These are phyloP conservation scores for Fusarium xyrophilum DNA, from an alignment of 2,329 filamentous ascomycete genomes.

Conservation along the genomic window DNA sequence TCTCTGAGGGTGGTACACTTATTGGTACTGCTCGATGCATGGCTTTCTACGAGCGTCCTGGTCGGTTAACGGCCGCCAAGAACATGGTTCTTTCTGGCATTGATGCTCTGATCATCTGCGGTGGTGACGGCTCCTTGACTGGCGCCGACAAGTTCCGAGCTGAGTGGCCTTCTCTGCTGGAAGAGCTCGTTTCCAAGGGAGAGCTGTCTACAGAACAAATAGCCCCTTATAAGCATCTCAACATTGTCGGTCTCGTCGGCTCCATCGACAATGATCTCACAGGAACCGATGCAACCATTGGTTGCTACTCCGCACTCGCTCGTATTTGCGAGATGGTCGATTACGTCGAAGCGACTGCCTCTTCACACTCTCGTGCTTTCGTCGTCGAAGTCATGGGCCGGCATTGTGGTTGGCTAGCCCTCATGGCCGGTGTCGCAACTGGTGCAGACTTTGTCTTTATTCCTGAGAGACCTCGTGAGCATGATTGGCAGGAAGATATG, in stretches of 20 bases:
- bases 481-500: conserved; percentile 92
- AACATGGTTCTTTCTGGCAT: conserved; percentile 94
- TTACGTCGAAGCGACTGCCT: conserved; percentile 93
- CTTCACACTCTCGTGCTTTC: conserved; percentile 93
- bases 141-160: conserved; percentile 91
- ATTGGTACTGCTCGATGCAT: conserved; percentile 95
- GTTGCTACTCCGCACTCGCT: conserved; percentile 90
- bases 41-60: conserved; percentile 87
- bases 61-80: conserved; percentile 84
- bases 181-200: conserved; percentile 79
- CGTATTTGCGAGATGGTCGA: conserved; percentile 96
- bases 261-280: conserved; percentile 99
- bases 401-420: conserved; percentile 95
- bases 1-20: conserved; percentile 91
- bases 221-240: conserved; percentile 81
- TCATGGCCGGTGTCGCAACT: conserved; percentile 94
- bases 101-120: conserved; percentile 94
- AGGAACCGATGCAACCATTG: conserved; percentile 95
- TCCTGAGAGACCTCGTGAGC: conserved; percentile 86
- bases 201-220: conserved; percentile 75
- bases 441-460: conserved; percentile 98
- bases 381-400: conserved; percentile 98
- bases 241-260: conserved; percentile 94
- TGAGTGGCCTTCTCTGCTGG: conserved; percentile 88
- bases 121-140: conserved; percentile 94